Percentiles rank a stretch among this genome's conserved stretches.
These are phyloP conservation scores for Silene coronaria DNA, from an alignment of 179 eudicot species.

Conservation along the genomic window DNA sequence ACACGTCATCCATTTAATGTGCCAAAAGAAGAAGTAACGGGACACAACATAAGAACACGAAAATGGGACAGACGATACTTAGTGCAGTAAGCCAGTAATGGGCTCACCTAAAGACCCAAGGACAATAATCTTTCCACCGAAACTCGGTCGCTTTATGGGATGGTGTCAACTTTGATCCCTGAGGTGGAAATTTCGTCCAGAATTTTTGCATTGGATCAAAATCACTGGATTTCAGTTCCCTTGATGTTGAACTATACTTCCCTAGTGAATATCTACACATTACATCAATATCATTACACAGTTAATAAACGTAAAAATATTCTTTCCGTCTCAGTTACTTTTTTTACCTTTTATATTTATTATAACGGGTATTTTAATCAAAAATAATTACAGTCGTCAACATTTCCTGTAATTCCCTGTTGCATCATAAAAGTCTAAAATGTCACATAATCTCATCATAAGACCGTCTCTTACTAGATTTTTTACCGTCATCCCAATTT, in stretches of 20 bases:
- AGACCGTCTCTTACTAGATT: background rate
- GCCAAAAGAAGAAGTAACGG: no score
- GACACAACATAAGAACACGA: no score
- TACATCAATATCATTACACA: background rate
- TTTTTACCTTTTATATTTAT: no score
- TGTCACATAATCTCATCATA: background rate
- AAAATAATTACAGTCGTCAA: background rate
- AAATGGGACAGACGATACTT: no score
- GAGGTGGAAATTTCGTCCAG: slow-evolving; percentile 76
- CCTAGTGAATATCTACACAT: slow-evolving; percentile 73
- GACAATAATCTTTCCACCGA: slow-evolving; percentile 96
- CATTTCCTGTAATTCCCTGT: background rate
- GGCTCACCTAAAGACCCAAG: slow-evolving; percentile 76
- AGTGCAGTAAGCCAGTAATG: background rate
- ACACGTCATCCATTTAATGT: no score
- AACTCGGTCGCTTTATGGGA: slow-evolving; percentile 68
- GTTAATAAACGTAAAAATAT: no score
- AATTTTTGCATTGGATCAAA: slow-evolving; percentile 73
- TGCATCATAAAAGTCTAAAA: no score
- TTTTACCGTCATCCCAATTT: no score
- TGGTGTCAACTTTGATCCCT: slow-evolving; percentile 83
- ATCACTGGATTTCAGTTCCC: slow-evolving; percentile 69
- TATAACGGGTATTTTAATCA: background rate
- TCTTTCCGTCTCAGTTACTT: no score
- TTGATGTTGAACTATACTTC: slow-evolving; percentile 53